Percentiles rank a stretch among this genome's conserved stretches.
These are phyloP conservation scores for Globisporangium perplexum DNA, from an alignment of 352 stramenopile species.

Conservation along the genomic window DNA sequence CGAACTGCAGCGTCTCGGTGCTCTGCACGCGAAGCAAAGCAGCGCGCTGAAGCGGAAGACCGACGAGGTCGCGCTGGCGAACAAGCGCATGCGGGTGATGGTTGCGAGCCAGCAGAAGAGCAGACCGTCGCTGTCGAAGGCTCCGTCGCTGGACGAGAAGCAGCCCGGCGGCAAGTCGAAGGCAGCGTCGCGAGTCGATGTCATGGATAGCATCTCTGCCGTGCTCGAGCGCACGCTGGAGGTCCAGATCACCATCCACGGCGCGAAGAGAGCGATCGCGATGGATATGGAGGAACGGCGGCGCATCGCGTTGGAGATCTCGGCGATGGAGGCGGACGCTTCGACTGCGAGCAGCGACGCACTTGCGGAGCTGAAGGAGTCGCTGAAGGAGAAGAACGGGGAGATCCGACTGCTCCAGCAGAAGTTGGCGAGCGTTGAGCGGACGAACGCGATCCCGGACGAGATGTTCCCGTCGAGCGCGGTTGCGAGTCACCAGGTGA, in stretches of 20 bases:
- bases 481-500: slow-evolving; percentile 43
- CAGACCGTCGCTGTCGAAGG: background rate
- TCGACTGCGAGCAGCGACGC: slow-evolving; percentile 13
- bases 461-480: slow-evolving; percentile 37
- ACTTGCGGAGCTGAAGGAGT: slow-evolving; percentile 26
- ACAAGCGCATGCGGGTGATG: slow-evolving; percentile 39
- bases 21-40: slow-evolving; percentile 35
- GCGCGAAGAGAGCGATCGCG: slow-evolving; percentile 43
- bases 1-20: slow-evolving; percentile 43
- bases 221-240: slow-evolving; percentile 32
- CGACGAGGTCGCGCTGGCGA: slow-evolving; percentile 34
- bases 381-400: slow-evolving; percentile 42
- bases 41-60: slow-evolving; percentile 54
- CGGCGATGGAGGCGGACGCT: slow-evolving; percentile 14
- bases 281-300: slow-evolving; percentile 51
- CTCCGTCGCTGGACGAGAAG: background rate
- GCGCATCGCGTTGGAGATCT: slow-evolving; percentile 36
- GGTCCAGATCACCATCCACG: slow-evolving; percentile 40
- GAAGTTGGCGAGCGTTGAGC: slow-evolving; percentile 49
- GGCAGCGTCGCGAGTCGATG: slow-evolving; percentile 4
- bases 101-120: slow-evolving; percentile 19
- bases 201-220: slow-evolving; percentile 23
- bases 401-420: slow-evolving; percentile 61
- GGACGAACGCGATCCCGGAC: slow-evolving; percentile 28
- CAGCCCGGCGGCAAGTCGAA: background rate